Conservation (phyloP, 169 alveolate genomes). For the Cryptosporidium baileyi region DNA sequence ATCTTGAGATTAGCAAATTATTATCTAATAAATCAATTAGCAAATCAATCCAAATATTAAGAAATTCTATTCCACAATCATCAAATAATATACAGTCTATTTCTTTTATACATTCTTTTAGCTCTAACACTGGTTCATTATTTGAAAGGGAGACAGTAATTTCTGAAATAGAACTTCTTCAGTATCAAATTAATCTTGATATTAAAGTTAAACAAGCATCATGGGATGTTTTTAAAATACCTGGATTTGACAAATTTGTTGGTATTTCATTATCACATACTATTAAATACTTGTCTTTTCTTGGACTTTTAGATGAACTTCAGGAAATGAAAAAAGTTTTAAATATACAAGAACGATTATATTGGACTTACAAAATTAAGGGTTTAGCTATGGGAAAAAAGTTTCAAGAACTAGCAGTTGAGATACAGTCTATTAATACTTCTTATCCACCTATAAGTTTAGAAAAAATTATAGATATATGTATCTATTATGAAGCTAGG, state of each 20-base stretch:
- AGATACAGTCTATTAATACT: constrained; percentile 5
- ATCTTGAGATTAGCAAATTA: constrained; percentile 20
- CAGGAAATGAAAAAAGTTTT: not conserved
- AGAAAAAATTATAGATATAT: constrained; percentile 51
- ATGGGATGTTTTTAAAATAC: constrained; percentile 35
- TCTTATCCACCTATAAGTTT: constrained; percentile 16
- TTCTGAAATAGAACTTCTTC: constrained; percentile 62
- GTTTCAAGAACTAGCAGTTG: constrained; percentile 37
- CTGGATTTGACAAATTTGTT: constrained; percentile 16
- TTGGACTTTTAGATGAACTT: constrained; percentile 40
- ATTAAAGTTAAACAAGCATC: constrained; percentile 31
- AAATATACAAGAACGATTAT: constrained; percentile 17
- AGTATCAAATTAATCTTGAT: constrained; percentile 63
- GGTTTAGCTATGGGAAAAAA: constrained; percentile 49
- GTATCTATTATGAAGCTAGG: constrained; percentile 59
- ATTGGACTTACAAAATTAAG: constrained; percentile 58
- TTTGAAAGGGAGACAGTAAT: constrained; percentile 59
- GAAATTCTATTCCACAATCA: constrained; percentile 37
- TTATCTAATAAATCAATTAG: constrained; percentile 15
- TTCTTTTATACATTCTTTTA: constrained; percentile 48
- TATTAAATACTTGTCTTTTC: constrained; percentile 29
- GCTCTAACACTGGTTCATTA: constrained; percentile 27
- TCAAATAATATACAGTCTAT: not conserved
- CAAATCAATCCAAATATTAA: constrained; percentile 13
- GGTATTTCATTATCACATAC: constrained; percentile 52